phyloP scores from a whole-genome alignment of 2,329 filamentous ascomycete species.

The Phyllosticta ampelicida region DNA sequence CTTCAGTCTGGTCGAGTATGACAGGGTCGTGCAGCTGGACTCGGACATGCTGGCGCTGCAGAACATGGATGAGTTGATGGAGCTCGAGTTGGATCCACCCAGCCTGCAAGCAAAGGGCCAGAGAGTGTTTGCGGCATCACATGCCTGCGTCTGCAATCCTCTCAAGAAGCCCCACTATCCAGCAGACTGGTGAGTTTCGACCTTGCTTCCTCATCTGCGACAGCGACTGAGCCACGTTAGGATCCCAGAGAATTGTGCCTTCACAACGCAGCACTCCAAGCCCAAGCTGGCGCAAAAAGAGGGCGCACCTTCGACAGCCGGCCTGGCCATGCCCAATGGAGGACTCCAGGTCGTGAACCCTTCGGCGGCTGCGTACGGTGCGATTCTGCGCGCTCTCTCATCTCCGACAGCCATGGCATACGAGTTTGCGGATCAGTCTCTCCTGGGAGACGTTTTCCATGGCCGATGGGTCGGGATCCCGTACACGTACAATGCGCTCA shows the following conservation, averaged over 20 bases:
- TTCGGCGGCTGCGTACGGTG: constrained; percentile 40
- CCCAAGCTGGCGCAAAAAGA: constrained; percentile 41
- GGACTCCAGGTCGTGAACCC: constrained; percentile 53
- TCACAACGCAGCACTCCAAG: constrained; percentile 44
- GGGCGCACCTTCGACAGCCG: constrained; percentile 40
- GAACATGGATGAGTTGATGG: constrained; percentile 92
- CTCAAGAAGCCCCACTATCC: constrained; percentile 71
- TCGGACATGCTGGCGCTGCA: constrained; percentile 73
- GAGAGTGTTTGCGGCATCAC: constrained; percentile 69
- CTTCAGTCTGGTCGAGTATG: constrained; percentile 67
- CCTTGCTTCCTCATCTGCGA: neutral
- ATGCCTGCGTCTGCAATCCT: constrained; percentile 82
- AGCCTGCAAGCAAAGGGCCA: constrained; percentile 42
- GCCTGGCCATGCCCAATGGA: constrained; percentile 49
- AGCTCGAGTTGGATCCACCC: constrained; percentile 57
- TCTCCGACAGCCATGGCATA: constrained; percentile 38
- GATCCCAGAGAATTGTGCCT: constrained; percentile 50
- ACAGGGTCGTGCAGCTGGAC: constrained; percentile 73
- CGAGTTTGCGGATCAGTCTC: constrained; percentile 50
- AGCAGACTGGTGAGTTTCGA: constrained; percentile 46
- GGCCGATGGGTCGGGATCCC: constrained; percentile 49
- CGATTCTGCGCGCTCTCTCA: constrained; percentile 39
- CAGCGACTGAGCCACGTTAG: constrained; percentile 16
- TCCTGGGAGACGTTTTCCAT: constrained; percentile 46
- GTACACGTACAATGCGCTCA: constrained; percentile 52